Conservation (phyloP, 2,329 filamentous ascomycete genomes). For the Phoma sp. region DNA sequence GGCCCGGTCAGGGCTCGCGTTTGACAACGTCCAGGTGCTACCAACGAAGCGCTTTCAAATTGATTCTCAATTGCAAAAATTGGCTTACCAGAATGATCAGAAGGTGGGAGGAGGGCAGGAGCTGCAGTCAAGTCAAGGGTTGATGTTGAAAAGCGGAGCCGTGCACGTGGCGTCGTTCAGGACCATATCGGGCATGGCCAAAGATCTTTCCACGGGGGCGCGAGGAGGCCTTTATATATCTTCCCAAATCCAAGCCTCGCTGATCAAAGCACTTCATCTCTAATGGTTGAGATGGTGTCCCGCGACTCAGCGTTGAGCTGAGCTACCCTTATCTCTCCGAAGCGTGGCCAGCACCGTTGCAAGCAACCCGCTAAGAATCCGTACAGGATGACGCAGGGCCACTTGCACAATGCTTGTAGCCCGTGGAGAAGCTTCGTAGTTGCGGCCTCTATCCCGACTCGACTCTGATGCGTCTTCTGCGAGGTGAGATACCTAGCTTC, state of each 20-base stretch:
- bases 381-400: slow-evolving; percentile 5
- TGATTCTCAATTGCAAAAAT: not conserved
- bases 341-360: slow-evolving; percentile 5
- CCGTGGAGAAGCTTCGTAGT: not conserved
- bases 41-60: slow-evolving; percentile 3
- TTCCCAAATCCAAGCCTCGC: slow-evolving; percentile 31
- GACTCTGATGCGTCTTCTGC: not conserved
- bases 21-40: slow-evolving; percentile 10
- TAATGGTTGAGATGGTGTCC: slow-evolving; percentile 12
- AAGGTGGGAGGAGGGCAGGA: not conserved
- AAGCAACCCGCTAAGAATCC: not conserved
- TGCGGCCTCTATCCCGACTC: not conserved
- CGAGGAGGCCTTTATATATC: slow-evolving; percentile 33
- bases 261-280: slow-evolving; percentile 30
- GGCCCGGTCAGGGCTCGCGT: slow-evolving; percentile 23
- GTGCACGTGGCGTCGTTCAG: slow-evolving; percentile 32
- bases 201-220: slow-evolving; percentile 28
- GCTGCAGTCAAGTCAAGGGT: slow-evolving; percentile 5
- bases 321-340: slow-evolving; percentile 18
- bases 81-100: not conserved
- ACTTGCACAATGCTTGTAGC: not conserved
- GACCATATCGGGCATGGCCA: slow-evolving; percentile 35
- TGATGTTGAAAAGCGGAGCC: slow-evolving; percentile 17
- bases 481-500: not conserved
- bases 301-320: slow-evolving; percentile 16